Percentiles rank a stretch among this genome's conserved stretches.
Evolutionary conservation across 768 basidiomycete species (phyloP).

Genomic region (Russula emetica): DNA sequence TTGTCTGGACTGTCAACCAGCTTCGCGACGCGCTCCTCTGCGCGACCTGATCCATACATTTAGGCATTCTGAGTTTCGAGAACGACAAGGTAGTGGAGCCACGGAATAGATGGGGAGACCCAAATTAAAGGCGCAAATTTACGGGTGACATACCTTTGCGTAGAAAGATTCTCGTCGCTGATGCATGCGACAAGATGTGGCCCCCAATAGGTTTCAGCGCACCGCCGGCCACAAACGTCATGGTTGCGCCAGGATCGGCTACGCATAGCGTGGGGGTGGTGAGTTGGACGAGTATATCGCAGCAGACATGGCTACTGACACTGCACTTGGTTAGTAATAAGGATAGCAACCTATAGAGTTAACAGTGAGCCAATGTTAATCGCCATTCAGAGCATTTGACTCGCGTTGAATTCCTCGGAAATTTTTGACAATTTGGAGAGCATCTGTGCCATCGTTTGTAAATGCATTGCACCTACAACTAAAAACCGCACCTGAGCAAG

Average conservation of each 20-base stretch:
- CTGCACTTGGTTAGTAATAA: constrained; percentile 93
- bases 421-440: constrained; percentile 87
- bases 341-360: constrained; percentile 62
- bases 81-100: not conserved
- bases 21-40: constrained; percentile 87
- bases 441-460: constrained; percentile 50
- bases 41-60: constrained; percentile 56
- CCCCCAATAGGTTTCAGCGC: constrained; percentile 89
- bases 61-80: not conserved
- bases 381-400: constrained; percentile 24
- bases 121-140: not conserved
- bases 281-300: not conserved
- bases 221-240: constrained; percentile 93
- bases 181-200: constrained; percentile 82
- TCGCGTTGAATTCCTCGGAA: constrained; percentile 86
- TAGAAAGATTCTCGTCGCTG: constrained; percentile 81
- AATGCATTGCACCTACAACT: not conserved
- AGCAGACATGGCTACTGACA: constrained; percentile 41
- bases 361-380: constrained; percentile 6
- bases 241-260: constrained; percentile 91
- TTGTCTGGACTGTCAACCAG: constrained; percentile 86
- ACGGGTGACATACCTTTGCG: constrained; percentile 59
- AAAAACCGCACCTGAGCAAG: constrained; percentile 64
- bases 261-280: not conserved
- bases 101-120: not conserved